Evolutionary conservation across 768 basidiomycete genomes (phyloP).

Genomic region (Lentinula boryana): DNA sequence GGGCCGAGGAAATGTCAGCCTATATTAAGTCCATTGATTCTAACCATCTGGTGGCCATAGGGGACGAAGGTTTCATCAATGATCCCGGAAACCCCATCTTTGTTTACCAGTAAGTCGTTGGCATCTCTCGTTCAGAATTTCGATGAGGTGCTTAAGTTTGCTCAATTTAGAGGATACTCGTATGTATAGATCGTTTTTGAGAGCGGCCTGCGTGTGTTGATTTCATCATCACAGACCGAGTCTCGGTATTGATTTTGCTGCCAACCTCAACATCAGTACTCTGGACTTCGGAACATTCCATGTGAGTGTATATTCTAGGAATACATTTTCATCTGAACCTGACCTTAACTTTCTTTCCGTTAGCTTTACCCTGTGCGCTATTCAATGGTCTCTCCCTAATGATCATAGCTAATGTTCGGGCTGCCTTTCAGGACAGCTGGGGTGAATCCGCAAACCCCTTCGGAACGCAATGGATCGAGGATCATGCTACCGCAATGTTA

Average conservation of each 20-base stretch:
- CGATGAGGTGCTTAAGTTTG: neutral
- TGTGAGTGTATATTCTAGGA: slow-evolving; percentile 26
- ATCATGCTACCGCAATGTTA: slow-evolving; percentile 49
- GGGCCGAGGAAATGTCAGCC: slow-evolving; percentile 49
- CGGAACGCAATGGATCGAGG: slow-evolving; percentile 58
- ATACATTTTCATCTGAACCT: neutral
- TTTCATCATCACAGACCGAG: neutral
- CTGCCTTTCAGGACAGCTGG: slow-evolving; percentile 29
- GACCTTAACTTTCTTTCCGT: neutral
- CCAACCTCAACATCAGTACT: slow-evolving; percentile 47
- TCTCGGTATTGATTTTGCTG: slow-evolving; percentile 54
- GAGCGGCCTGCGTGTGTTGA: neutral
- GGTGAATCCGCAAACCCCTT: slow-evolving; percentile 43
- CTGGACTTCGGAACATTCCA: slow-evolving; percentile 68
- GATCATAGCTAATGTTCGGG: neutral
- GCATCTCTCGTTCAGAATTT: neutral
- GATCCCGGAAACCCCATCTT: slow-evolving; percentile 39
- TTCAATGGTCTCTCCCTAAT: neutral
- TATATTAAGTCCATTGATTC: slow-evolving; percentile 60
- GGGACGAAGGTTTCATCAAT: slow-evolving; percentile 62
- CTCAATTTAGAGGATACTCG: neutral
- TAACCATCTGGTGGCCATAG: slow-evolving; percentile 58
- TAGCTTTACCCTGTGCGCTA: neutral
- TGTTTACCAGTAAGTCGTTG: slow-evolving; percentile 46
- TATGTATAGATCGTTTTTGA: neutral